A percentile compares a stretch with the other conserved stretches of the same genome.
These are phyloP conservation scores for rapeseed (Brassica napus) DNA, from an alignment of 345 rosid genomes.

Conservation along the genomic window DNA sequence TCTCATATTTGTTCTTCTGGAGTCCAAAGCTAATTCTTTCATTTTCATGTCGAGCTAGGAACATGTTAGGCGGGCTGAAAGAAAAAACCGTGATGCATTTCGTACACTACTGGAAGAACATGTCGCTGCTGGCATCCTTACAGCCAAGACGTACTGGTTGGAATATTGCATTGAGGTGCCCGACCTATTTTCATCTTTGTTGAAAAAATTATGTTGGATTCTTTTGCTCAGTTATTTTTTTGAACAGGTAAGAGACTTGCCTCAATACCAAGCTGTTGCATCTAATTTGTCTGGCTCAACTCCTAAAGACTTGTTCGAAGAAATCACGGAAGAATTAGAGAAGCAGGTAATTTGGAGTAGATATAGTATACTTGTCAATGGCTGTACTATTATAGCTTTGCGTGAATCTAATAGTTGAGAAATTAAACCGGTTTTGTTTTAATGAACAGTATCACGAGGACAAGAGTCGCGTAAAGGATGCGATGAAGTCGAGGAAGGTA, in stretches of 20 bases:
- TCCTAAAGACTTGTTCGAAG: conserved; percentile 96
- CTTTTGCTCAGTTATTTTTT: conserved; percentile 7
- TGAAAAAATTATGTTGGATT: background rate
- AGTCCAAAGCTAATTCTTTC: conserved; percentile 18
- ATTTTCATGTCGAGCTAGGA: conserved; percentile 56
- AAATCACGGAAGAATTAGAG: conserved; percentile 76
- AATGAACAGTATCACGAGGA: conserved; percentile 79
- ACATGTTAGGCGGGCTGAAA: conserved; percentile 77
- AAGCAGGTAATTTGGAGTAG: conserved; percentile 56
- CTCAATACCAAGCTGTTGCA: conserved; percentile 89
- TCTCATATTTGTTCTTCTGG: background rate
- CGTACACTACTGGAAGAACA: conserved; percentile 81
- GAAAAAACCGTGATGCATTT: conserved; percentile 89
- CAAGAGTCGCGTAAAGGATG: conserved; percentile 72
- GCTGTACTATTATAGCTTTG: conserved; percentile 16
- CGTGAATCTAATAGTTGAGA: conserved; percentile 10
- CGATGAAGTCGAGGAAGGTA: conserved; percentile 78
- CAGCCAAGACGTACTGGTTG: conserved; percentile 83
- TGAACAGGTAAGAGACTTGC: conserved; percentile 72
- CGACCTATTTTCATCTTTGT: conserved; percentile 22
- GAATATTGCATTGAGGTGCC: conserved; percentile 85
- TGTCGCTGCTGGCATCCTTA: conserved; percentile 68
- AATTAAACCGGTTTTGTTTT: background rate
- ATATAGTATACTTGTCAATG: background rate
- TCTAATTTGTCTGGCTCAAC: conserved; percentile 84